phyloP scores from a whole-genome alignment of 306 rosid genomes.

The Prunus davidiana region DNA sequence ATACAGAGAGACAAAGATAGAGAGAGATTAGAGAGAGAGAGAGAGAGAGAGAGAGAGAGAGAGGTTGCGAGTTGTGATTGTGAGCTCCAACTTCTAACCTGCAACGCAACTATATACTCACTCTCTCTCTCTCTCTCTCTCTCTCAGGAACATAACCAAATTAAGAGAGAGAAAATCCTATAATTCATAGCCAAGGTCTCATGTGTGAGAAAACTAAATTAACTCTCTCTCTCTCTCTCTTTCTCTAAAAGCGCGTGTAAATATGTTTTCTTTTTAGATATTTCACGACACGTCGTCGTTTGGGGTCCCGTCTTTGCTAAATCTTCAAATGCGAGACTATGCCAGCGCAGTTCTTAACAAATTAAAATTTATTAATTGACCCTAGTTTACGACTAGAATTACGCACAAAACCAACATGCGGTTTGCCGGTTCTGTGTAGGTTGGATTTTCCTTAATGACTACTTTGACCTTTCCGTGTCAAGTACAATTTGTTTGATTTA shows the following conservation, averaged over 20 bases:
- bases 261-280: neutral
- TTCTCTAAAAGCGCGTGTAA: neutral
- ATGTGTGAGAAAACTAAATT: neutral
- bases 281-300: neutral
- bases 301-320: neutral
- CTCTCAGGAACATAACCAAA: neutral
- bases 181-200: neutral
- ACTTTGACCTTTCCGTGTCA: neutral
- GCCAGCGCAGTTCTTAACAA: neutral
- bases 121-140: constrained; percentile 13
- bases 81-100: constrained; percentile 61
- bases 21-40: constrained; percentile 1
- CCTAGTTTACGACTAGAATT: constrained; percentile 9
- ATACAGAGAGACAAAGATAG: constrained; percentile 6
- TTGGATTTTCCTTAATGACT: neutral
- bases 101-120: constrained; percentile 52
- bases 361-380: neutral
- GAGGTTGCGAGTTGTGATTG: neutral
- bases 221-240: neutral
- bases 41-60: constrained; percentile 11
- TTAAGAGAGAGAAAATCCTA: neutral
- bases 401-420: neutral
- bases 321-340: neutral
- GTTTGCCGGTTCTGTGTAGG: neutral
- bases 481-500: neutral